These are phyloP conservation scores for Melastoma malabathricum DNA, from an alignment of 345 rosid species.

Conservation along the genomic window DNA sequence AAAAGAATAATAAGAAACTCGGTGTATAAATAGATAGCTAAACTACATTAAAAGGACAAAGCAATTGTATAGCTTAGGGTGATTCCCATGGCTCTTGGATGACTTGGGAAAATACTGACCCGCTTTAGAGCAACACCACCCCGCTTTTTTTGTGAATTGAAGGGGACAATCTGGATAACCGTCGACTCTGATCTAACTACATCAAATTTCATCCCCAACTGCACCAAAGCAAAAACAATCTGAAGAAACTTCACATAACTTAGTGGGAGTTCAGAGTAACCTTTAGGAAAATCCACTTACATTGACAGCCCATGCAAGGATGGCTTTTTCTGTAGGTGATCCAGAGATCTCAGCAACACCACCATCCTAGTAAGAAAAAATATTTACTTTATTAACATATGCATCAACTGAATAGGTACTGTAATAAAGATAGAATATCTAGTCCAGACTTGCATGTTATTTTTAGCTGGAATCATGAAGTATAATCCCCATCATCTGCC, in stretches of 20 bases:
- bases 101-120: constrained; percentile 20
- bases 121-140: constrained; percentile 90
- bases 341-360: constrained; percentile 74
- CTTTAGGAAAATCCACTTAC: constrained; percentile 18
- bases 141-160: constrained; percentile 83
- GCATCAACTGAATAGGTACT: too few relatives aligned
- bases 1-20: too few relatives aligned
- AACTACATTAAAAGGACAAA: not conserved
- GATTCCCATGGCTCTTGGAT: too few relatives aligned
- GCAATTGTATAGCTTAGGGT: too few relatives aligned
- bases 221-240: constrained; percentile 17
- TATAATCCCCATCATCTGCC: too few relatives aligned
- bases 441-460: too few relatives aligned
- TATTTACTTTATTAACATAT: not conserved
- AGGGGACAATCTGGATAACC: constrained; percentile 77
- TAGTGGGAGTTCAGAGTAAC: not conserved
- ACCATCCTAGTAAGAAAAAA: constrained; percentile 42
- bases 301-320: constrained; percentile 86
- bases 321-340: constrained; percentile 96
- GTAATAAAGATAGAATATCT: too few relatives aligned
- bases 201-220: constrained; percentile 95
- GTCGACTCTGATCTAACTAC: constrained; percentile 54
- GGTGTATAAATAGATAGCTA: too few relatives aligned
- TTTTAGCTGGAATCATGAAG: too few relatives aligned
- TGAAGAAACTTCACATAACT: constrained; percentile 2